Evolutionary conservation across 2,329 filamentous ascomycete genomes (phyloP).

Genomic region (Penicillium digitatum): DNA sequence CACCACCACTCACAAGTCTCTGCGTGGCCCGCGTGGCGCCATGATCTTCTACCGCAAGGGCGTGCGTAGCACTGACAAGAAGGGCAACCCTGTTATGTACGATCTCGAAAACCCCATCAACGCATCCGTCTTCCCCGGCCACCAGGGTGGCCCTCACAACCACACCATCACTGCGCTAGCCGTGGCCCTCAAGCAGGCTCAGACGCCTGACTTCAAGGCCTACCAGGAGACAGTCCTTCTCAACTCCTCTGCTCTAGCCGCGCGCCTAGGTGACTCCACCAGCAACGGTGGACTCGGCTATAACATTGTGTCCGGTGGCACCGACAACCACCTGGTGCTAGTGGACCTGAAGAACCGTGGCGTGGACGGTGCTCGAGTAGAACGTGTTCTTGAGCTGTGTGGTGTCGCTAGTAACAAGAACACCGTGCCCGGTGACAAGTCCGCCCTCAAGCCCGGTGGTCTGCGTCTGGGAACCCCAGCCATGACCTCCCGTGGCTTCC

Average conservation of each 20-base stretch:
- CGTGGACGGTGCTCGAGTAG: conserved; percentile 88
- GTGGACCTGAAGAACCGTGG: conserved; percentile 82
- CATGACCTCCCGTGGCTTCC: conserved; percentile 96
- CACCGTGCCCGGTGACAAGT: conserved; percentile 92
- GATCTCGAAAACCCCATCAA: conserved; percentile 96
- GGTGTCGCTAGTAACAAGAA: conserved; percentile 99
- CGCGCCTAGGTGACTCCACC: conserved; percentile 67
- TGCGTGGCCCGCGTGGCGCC: conserved; percentile 92
- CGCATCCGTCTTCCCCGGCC: conserved; percentile 97
- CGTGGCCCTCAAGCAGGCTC: conserved; percentile 91
- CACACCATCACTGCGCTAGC: conserved; percentile 98
- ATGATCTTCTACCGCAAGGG: conserved; percentile 99
- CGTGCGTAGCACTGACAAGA: conserved; percentile 85
- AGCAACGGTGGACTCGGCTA: conserved; percentile 68
- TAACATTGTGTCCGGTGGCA: conserved; percentile 91
- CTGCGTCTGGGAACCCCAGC: conserved; percentile 92
- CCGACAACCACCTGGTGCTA: conserved; percentile 96
- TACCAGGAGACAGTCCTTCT: conserved; percentile 91
- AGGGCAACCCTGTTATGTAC: conserved; percentile 83
- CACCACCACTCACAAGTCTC: conserved; percentile 98
- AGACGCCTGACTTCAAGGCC: conserved; percentile 81
- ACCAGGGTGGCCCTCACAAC: conserved; percentile 98
- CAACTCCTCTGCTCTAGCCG: conserved; percentile 89
- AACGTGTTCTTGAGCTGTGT: conserved; percentile 84
- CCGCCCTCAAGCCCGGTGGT: conserved; percentile 86